A percentile compares a stretch with the other conserved stretches of the same genome.
Evolutionary conservation across 441 rosid species (phyloP).

Genomic region (Populus tomentosa): DNA sequence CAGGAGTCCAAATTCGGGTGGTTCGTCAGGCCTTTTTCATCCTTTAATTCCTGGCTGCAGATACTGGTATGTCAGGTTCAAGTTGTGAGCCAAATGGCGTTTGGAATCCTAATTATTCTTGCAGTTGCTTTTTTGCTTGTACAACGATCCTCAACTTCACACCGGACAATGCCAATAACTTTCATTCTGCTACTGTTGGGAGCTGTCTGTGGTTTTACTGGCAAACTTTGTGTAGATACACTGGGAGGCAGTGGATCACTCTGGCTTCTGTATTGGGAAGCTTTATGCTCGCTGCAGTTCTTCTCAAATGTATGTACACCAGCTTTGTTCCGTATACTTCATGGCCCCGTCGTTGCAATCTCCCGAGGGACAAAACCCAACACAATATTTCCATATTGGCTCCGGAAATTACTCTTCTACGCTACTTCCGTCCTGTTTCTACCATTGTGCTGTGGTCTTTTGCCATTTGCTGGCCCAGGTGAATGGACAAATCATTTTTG

Average conservation of each 20-base stretch:
- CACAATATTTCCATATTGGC: slow-evolving; percentile 54
- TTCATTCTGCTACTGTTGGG: slow-evolving; percentile 70
- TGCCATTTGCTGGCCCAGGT: slow-evolving; percentile 61
- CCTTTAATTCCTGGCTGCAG: slow-evolving; percentile 47
- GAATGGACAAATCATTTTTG: slow-evolving; percentile 70
- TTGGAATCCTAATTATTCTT: slow-evolving; percentile 60
- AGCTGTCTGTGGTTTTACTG: slow-evolving; percentile 58
- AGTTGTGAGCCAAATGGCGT: slow-evolving; percentile 55
- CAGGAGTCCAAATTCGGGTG: slow-evolving; percentile 67
- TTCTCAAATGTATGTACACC: slow-evolving; percentile 42
- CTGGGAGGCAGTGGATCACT: slow-evolving; percentile 67
- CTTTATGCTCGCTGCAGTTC: slow-evolving; percentile 62
- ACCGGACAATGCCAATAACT: slow-evolving; percentile 69
- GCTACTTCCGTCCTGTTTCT: slow-evolving; percentile 33
- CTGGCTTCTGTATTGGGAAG: slow-evolving; percentile 79
- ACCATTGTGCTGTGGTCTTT: slow-evolving; percentile 62
- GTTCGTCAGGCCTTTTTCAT: slow-evolving; percentile 48
- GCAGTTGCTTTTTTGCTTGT: slow-evolving; percentile 48
- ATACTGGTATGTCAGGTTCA: slow-evolving; percentile 50
- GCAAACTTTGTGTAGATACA: slow-evolving; percentile 80
- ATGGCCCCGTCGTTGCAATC: slow-evolving; percentile 42
- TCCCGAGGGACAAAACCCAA: slow-evolving; percentile 23
- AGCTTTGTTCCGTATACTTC: slow-evolving; percentile 38
- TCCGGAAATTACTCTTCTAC: slow-evolving; percentile 46
- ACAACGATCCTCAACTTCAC: slow-evolving; percentile 54